These are phyloP conservation scores for Phytopythium mirpurense DNA, from an alignment of 352 stramenopile species.

Conservation along the genomic window DNA sequence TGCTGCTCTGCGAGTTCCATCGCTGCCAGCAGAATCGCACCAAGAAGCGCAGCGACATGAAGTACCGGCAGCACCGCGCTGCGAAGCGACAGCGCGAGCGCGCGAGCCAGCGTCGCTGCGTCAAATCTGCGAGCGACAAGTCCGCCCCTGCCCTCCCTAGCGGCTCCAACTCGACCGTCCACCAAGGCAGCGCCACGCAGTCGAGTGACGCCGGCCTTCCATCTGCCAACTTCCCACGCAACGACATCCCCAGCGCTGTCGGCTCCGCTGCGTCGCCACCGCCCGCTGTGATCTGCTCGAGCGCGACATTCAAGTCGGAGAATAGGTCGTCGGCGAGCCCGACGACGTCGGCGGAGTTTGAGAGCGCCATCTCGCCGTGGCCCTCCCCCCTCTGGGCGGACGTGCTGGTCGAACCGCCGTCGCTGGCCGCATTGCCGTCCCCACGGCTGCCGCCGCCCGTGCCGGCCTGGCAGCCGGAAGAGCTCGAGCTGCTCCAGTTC, in stretches of 20 bases:
- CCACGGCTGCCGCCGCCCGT: not conserved
- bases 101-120: constrained; percentile 8
- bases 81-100: constrained; percentile 45
- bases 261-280: not conserved
- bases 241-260: not conserved
- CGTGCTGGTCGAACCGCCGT: constrained; percentile 3
- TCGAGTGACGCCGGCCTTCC: no score
- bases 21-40: constrained; percentile 82
- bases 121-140: not conserved
- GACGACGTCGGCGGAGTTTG: constrained; percentile 17
- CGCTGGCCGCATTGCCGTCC: constrained; percentile 2
- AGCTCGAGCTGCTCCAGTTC: constrained; percentile 65
- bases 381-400: constrained; percentile 5
- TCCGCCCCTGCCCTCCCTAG: not conserved
- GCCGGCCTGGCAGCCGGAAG: constrained; percentile 33
- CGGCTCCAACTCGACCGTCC: not conserved
- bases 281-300: not conserved
- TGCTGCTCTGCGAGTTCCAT: constrained; percentile 80
- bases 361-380: constrained; percentile 14
- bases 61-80: constrained; percentile 63
- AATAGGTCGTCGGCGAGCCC: constrained; percentile 16
- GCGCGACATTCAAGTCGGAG: not conserved
- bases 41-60: constrained; percentile 83
- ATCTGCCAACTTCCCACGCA: no score
- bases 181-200: no score